Conservation (phyloP, 208 protist genomes). For the Herpetomonas samuelpessoai region DNA sequence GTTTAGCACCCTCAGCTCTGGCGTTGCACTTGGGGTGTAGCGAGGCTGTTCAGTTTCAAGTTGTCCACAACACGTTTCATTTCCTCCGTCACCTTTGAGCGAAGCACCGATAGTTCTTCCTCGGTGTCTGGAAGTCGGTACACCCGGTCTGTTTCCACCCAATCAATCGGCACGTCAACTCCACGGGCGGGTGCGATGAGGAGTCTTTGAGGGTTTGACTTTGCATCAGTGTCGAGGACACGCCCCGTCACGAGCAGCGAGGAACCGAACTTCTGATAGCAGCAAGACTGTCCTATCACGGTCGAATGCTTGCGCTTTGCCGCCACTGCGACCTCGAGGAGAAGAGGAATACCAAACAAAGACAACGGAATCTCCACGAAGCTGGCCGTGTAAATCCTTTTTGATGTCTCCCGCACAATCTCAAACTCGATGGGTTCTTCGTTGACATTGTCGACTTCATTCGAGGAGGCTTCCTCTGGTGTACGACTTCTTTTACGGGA, state of each 20-base stretch:
- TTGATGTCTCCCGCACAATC: not conserved
- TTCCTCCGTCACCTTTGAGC: not conserved
- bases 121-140: not conserved
- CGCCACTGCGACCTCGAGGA: not conserved
- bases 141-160: not conserved
- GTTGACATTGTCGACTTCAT: not conserved
- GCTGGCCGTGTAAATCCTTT: not conserved
- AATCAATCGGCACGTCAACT: not conserved
- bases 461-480: not conserved
- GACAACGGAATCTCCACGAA: not conserved
- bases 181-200: not conserved
- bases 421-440: not conserved
- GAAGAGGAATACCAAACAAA: not conserved
- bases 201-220: not conserved
- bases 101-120: not conserved
- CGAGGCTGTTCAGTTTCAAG: not conserved
- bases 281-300: not conserved
- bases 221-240: not conserved
- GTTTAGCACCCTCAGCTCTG: not conserved
- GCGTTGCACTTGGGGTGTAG: not conserved
- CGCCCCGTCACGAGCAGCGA: not conserved
- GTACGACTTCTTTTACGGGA: too few relatives aligned
- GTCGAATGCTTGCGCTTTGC: not conserved
- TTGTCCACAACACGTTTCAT: not conserved
- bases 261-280: not conserved